Evolutionary conservation across 805 yeast species (phyloP).

Genomic region (Schwanniomyces pseudopolymorphus): DNA sequence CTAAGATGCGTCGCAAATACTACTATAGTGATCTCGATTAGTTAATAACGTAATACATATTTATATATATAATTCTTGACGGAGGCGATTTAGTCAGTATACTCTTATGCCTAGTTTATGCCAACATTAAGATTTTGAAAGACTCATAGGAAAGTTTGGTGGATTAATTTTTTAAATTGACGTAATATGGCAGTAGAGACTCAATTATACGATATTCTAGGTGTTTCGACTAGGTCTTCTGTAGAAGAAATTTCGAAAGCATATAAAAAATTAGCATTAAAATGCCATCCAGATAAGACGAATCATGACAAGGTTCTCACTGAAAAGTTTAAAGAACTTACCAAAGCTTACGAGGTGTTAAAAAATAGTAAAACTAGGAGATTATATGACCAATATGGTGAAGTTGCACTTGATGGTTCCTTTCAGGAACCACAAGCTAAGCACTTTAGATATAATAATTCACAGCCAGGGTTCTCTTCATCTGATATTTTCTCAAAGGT

Average conservation of each 20-base stretch:
- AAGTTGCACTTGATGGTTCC: conserved; percentile 39
- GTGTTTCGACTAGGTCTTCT: conserved; percentile 30
- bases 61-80: too few relatives aligned
- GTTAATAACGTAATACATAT: neutral
- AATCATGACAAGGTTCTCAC: conserved; percentile 49
- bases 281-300: conserved; percentile 68
- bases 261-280: conserved; percentile 41
- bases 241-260: conserved; percentile 36
- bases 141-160: neutral
- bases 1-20: neutral
- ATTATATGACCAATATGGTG: conserved; percentile 56
- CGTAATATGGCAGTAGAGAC: conserved; percentile 14
- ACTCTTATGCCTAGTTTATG: neutral
- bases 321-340: conserved; percentile 57
- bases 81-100: neutral
- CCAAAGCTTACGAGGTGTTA: conserved; percentile 66
- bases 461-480: conserved; percentile 9
- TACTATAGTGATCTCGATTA: neutral
- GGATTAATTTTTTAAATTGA: neutral
- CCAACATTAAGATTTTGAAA: neutral
- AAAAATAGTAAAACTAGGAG: conserved; percentile 44
- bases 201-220: conserved; percentile 34
- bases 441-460: conserved; percentile 3
- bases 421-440: conserved; percentile 5
- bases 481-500: conserved; percentile 36